Conservation (phyloP, 2,329 filamentous ascomycete species). For the Chaetomiaceae sp. region DNA sequence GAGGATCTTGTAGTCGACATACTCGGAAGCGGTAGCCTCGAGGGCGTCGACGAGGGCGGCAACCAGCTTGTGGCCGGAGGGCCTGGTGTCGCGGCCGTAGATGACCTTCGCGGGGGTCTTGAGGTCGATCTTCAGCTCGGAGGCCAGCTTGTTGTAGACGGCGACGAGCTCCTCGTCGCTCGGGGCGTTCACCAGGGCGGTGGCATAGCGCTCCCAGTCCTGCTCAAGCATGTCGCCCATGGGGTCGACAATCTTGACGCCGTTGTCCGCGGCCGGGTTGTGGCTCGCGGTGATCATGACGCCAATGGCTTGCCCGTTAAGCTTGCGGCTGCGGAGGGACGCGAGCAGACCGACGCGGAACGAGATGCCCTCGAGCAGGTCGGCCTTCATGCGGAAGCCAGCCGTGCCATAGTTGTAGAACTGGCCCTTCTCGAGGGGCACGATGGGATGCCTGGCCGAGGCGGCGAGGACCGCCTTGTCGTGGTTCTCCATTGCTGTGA, state of each 20-base stretch:
- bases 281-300: conserved; percentile 96
- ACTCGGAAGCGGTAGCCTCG: conserved; percentile 66
- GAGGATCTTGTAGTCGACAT: conserved; percentile 80
- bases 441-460: conserved; percentile 57
- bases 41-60: conserved; percentile 73
- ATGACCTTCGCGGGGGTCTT: conserved; percentile 70
- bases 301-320: conserved; percentile 85
- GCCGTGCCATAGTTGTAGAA: conserved; percentile 61
- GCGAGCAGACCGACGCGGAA: conserved; percentile 89
- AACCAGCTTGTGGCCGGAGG: conserved; percentile 80
- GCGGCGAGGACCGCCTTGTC: conserved; percentile 49
- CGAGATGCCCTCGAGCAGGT: conserved; percentile 84
- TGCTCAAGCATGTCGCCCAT: conserved; percentile 97
- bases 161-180: conserved; percentile 68
- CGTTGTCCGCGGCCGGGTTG: conserved; percentile 85
- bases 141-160: conserved; percentile 68
- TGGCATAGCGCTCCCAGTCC: conserved; percentile 88
- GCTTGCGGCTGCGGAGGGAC: conserved; percentile 80
- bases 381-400: conserved; percentile 63
- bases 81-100: conserved; percentile 86
- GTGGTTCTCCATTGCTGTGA: conserved; percentile 39
- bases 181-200: conserved; percentile 77
- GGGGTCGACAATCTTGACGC: conserved; percentile 92
- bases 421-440: conserved; percentile 40
- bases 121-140: conserved; percentile 69